phyloP scores from a whole-genome alignment of 768 basidiomycete genomes.

The Goffeauzyma gilvescens region DNA sequence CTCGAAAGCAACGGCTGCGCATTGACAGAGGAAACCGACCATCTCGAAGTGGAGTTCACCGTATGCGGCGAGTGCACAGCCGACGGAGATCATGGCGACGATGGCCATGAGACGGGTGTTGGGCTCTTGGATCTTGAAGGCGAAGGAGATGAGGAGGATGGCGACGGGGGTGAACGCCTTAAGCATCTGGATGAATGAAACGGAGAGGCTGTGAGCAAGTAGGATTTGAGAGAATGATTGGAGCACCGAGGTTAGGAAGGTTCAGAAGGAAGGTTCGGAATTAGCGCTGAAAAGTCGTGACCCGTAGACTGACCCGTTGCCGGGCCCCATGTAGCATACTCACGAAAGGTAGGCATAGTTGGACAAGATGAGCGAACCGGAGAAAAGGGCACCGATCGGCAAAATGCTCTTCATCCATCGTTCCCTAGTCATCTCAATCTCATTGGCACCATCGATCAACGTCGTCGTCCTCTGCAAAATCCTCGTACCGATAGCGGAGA shows the following conservation, averaged over 20 bases:
- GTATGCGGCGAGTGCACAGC: constrained; percentile 52
- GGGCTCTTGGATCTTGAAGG: constrained; percentile 70
- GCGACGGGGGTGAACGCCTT: constrained; percentile 40
- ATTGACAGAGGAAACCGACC: constrained; percentile 74
- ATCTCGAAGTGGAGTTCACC: constrained; percentile 78
- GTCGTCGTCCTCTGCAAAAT: constrained; percentile 29
- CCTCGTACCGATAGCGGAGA: constrained; percentile 34
- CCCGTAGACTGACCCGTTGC: no score
- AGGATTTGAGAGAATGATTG: no score
- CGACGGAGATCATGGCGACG: constrained; percentile 75
- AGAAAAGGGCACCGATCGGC: constrained; percentile 86
- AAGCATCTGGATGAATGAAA: constrained; percentile 95
- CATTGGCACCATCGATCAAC: constrained; percentile 29
- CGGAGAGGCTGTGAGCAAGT: constrained; percentile 45
- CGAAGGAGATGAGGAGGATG: constrained; percentile 69
- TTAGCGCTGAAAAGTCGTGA: no score
- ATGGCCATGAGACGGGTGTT: constrained; percentile 61
- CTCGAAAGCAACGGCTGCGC: constrained; percentile 79
- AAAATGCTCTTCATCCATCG: constrained; percentile 64
- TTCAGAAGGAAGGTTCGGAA: no score
- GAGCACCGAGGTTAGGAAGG: no score
- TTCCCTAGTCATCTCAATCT: constrained; percentile 43
- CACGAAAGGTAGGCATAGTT: constrained; percentile 78
- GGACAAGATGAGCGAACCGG: constrained; percentile 71
- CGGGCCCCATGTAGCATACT: no score